Base-by-base conservation (phyloP, 2,329 filamentous ascomycete species). In the Arthroderma sp. region DNA sequence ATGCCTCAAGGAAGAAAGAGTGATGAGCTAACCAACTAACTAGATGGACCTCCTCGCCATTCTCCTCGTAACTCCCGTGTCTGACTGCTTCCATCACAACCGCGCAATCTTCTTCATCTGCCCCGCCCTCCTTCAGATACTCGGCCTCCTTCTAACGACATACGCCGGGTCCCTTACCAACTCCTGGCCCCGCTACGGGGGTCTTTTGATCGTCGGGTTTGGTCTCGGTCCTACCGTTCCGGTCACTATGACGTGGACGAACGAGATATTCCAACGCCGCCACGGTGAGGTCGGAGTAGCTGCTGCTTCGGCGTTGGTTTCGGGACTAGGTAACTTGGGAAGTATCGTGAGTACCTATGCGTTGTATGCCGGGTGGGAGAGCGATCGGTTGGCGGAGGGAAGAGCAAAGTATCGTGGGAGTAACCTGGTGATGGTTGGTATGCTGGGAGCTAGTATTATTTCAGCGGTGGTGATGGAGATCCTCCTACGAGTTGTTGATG, bases 161-260 rank as follows among this genome's bases (percentile, higher is more conserved):
- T 86, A 88, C 60, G 81, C 83, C 4, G 74, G 74, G 3, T 65
- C 72, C 4, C 59, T 57, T 2, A 57, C 66, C 32, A 78, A 80
- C 53, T 78, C 81, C 33, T 94, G 86, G 85, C 80, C 84, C 1
- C 78, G 86, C 36, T 94, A 94, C 59, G 85, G 83, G 40, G 87
- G 87, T 3, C 75, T 94, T n/a, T 68, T 94, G 42, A 81, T 94
- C 66, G 82, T 94, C 32, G 87, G 87, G 4, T 94, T 94, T 56
- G 87, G 87, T 0, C 78, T 94, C 1, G 87, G 87, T 1, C 87
- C 87, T 3, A 94, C 87, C 0, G 86, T 94, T 1, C 87, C 87
- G 7, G 89, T 89, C 57, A 89, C 84, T 61, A 94, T 94, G 87
- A 82, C 86, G 32, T 94, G 87, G 87, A 86, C 84, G 30, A 85